A percentile compares a stretch with the other conserved stretches of the same genome.
These are phyloP conservation scores for Glomus cerebriforme DNA, from an alignment of 192 early-diverging fungal genomes.

Conservation along the genomic window DNA sequence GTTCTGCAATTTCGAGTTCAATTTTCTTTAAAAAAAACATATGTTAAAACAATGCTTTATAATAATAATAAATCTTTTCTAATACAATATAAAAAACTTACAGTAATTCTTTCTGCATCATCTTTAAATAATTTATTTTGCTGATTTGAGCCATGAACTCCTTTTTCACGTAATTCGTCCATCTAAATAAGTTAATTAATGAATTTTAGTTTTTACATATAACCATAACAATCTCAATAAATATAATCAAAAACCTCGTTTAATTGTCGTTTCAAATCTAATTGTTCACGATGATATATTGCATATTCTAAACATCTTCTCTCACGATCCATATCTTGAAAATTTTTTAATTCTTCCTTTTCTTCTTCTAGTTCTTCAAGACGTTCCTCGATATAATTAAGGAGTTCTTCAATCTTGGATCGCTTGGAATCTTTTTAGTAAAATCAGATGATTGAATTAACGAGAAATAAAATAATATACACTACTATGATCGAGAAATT, in stretches of 20 bases:
- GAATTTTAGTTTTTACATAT: neutral
- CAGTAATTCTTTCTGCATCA: slow-evolving; percentile 51
- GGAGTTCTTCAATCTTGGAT: slow-evolving; percentile 84
- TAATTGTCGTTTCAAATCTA: slow-evolving; percentile 75
- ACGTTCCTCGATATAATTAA: slow-evolving; percentile 86
- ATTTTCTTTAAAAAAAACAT: slow-evolving; percentile 29
- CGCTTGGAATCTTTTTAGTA: slow-evolving; percentile 67
- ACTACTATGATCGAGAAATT: neutral
- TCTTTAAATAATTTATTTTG: slow-evolving; percentile 59
- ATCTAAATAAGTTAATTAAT: slow-evolving; percentile 35
- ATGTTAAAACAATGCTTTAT: neutral
- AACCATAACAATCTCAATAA: slow-evolving; percentile 34
- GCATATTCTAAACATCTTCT: slow-evolving; percentile 88
- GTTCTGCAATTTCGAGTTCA: slow-evolving; percentile 61
- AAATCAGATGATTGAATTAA: neutral
- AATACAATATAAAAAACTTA: neutral
- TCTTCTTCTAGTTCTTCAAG: slow-evolving; percentile 89
- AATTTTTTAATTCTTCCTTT: slow-evolving; percentile 90
- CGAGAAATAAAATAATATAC: too few species aligned
- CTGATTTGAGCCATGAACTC: slow-evolving; percentile 54
- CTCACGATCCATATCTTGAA: slow-evolving; percentile 83
- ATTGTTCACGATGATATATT: slow-evolving; percentile 89
- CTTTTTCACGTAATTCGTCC: slow-evolving; percentile 40
- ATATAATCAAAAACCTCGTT: slow-evolving; percentile 52
- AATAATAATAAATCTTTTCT: neutral